phyloP scores from a whole-genome alignment of 768 basidiomycete species.

The Boletus sensibilis region DNA sequence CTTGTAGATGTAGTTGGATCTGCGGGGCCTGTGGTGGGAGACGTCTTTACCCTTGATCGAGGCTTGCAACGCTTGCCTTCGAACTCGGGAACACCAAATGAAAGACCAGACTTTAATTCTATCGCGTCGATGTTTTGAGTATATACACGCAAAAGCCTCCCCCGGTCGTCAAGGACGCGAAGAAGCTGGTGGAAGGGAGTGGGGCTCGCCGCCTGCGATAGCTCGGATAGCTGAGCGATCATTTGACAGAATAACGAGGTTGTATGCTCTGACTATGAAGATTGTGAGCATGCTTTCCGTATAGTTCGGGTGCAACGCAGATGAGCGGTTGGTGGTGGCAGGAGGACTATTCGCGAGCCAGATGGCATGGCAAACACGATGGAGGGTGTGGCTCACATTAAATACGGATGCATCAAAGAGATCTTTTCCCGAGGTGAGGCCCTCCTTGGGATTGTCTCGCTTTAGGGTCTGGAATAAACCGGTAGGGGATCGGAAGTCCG shows the following conservation, averaged over 20 bases:
- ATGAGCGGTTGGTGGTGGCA: neutral
- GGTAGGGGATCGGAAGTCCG: conserved; percentile 82
- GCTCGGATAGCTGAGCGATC: conserved; percentile 78
- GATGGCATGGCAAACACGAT: conserved; percentile 4
- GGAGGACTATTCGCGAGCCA: neutral
- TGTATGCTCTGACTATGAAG: conserved; percentile 62
- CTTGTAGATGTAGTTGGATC: conserved; percentile 14
- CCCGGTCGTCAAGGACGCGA: conserved; percentile 69
- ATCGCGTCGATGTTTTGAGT: conserved; percentile 94
- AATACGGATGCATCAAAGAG: conserved; percentile 91
- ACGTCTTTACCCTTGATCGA: conserved; percentile 45
- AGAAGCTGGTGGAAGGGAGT: conserved; percentile 81
- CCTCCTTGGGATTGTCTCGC: conserved; percentile 72
- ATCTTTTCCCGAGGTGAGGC: conserved; percentile 75
- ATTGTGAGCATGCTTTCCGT: conserved; percentile 19
- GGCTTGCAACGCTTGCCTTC: conserved; percentile 55
- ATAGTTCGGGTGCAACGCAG: conserved; percentile 2
- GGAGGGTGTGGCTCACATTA: conserved; percentile 50
- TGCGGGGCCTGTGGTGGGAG: conserved; percentile 10
- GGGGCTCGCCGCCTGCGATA: conserved; percentile 70
- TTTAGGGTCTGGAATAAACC: conserved; percentile 80
- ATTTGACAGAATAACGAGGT: conserved; percentile 83
- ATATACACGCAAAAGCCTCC: conserved; percentile 80
- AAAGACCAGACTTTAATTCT: conserved; percentile 82
- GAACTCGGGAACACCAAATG: conserved; percentile 79